Evolutionary conservation across 2,329 filamentous ascomycete species (phyloP), one percentile per base, ranked within the genome.

Genomic region (Penicillium sp.): DNA sequence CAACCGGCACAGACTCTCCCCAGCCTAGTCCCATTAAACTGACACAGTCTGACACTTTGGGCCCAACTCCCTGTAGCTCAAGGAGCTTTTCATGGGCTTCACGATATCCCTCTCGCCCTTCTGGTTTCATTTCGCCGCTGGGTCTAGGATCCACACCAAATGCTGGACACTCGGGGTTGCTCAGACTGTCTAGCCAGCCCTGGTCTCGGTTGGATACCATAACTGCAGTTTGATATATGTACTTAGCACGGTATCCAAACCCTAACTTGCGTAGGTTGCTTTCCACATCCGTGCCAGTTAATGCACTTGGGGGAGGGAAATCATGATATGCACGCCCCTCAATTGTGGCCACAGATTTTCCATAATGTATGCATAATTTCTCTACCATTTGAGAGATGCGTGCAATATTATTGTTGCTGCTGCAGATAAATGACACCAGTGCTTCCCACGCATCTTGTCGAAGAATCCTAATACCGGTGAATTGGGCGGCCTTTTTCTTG

Each of bases 401-500:
- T 2, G 87, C 84, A 59, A 99, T 99, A 72, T 99, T 97, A 77
- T 99, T 99, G 76, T 99, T 99, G 76, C 92, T 96, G 75, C 92
- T 97, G 81, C 94, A 99, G 62, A 99, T 99, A 75, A 99, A 99
- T 55, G 89, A 88, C 25, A 99, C 81, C 23, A 99, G 80, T 0
- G 94, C 87, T 75, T 99, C 94, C 94, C 95, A 99, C 1, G 93
- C 87, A 78, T 97, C 92, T 77, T 99, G 94, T 67, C 88, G 90
- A 44, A 99, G 78, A 63, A 99, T 97, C 23, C 94, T 87, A 55
- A 99, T 89, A 13, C 95, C 94, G 0, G 88, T 88, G 72, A 99
- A 99, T 55, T 88, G 87, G 0, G 90, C 88, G 0, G 94, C 93
- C 65, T 90, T 91, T 69, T 87, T 89, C 67, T 87, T 88, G 76